Percentiles rank a stretch among this genome's conserved stretches.
Conservation (phyloP, 495 filamentous ascomycete species). For the Clohesyomyces aquaticus region DNA sequence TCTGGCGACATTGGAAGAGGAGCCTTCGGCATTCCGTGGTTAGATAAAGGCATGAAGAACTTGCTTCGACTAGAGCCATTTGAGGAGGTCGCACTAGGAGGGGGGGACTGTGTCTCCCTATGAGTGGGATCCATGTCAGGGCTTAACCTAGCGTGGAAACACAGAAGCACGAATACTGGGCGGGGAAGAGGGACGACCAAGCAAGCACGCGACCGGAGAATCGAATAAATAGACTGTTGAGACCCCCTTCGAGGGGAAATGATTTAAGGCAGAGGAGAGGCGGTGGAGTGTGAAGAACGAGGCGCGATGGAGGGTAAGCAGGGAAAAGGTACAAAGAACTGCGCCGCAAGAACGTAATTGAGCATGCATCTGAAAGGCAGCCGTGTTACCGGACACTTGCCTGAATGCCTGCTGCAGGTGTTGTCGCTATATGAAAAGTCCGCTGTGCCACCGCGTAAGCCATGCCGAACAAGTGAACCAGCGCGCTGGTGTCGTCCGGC, state of each 20-base stretch:
- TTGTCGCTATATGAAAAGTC: slow-evolving; percentile 14
- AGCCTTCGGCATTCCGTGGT: slow-evolving; percentile 35
- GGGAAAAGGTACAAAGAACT: slow-evolving; percentile 15
- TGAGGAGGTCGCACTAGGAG: slow-evolving; percentile 4
- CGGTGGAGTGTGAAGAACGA: not conserved
- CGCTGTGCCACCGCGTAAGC: slow-evolving; percentile 2
- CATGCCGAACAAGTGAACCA: slow-evolving; percentile 3
- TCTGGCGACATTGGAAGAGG: slow-evolving; percentile 24
- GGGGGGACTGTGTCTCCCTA: not conserved
- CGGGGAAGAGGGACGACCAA: not conserved
- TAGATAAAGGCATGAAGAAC: slow-evolving; percentile 26
- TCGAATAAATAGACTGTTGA: not conserved
- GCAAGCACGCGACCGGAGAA: not conserved
- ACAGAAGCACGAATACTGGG: not conserved
- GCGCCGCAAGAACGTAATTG: slow-evolving; percentile 6
- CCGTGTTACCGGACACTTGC: slow-evolving; percentile 17
- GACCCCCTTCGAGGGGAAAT: not conserved
- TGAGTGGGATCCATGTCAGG: slow-evolving; percentile 4
- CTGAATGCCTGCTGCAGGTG: slow-evolving; percentile 31
- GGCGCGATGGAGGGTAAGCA: slow-evolving; percentile 1
- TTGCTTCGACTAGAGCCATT: slow-evolving; percentile 14
- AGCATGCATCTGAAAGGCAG: not conserved
- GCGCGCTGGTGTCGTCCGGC: not conserved
- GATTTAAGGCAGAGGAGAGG: not conserved
- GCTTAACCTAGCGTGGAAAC: not conserved